These are phyloP conservation scores for Flaveria sonorensis DNA, from an alignment of 129 eudicot genomes.

Conservation along the genomic window DNA sequence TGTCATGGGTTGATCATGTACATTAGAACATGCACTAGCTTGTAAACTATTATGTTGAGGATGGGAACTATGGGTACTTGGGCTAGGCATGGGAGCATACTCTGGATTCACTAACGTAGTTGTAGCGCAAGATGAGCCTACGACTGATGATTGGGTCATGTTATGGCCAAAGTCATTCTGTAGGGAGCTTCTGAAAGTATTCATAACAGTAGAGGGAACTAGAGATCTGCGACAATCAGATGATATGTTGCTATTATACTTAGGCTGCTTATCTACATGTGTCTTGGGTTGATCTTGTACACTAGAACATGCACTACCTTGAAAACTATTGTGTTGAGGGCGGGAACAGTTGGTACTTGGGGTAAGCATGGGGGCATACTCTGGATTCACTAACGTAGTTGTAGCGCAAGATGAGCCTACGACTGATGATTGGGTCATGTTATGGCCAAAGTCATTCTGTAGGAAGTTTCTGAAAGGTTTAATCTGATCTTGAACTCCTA, in stretches of 20 bases:
- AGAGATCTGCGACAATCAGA: constrained; percentile 33
- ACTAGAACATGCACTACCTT: not conserved
- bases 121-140: constrained; percentile 70
- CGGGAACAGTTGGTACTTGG: constrained; percentile 62
- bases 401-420: constrained; percentile 74
- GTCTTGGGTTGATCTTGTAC: constrained; percentile 14
- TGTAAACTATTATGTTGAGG: constrained; percentile 22
- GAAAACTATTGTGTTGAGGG: constrained; percentile 25
- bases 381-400: constrained; percentile 67
- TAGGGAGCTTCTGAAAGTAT: constrained; percentile 53
- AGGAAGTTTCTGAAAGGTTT: constrained; percentile 60
- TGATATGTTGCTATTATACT: constrained; percentile 29
- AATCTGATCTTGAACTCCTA: constrained; percentile 53
- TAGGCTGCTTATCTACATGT: constrained; percentile 34
- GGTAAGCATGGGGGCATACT: constrained; percentile 64
- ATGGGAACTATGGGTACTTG: constrained; percentile 58
- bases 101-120: constrained; percentile 69
- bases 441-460: constrained; percentile 64
- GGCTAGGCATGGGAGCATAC: constrained; percentile 68
- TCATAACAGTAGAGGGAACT: not conserved
- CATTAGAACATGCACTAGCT: constrained; percentile 6
- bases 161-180: constrained; percentile 66
- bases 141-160: constrained; percentile 71
- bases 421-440: constrained; percentile 71
- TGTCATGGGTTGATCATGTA: constrained; percentile 15